phyloP scores from a whole-genome alignment of 1,284 basidiomycete genomes.

The Vanrija sp. region DNA sequence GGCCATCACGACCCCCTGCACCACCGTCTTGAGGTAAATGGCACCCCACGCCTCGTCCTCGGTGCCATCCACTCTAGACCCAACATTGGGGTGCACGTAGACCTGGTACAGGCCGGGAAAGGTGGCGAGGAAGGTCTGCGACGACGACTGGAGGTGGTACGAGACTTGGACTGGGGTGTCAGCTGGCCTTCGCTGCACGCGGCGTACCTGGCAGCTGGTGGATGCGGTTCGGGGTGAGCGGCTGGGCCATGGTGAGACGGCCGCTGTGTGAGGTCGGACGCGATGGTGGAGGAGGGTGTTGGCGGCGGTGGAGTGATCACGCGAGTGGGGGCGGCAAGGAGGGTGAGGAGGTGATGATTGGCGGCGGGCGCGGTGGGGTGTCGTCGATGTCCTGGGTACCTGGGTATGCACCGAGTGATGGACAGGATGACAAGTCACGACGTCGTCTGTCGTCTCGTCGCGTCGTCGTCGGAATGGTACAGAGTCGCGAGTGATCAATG shows the following conservation, averaged over 20 bases:
- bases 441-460: no score
- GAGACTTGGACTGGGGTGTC: conserved; percentile 35
- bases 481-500: no score
- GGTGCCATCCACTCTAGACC: conserved; percentile 16
- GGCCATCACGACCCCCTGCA: conserved; percentile 40
- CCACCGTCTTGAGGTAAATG: conserved; percentile 44
- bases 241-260: conserved; percentile 15
- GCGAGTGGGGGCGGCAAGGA: not conserved
- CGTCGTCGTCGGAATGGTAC: no score
- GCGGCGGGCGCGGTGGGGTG: no score
- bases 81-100: conserved; percentile 39
- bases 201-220: conserved; percentile 42
- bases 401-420: no score
- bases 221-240: conserved; percentile 39
- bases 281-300: not conserved
- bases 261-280: not conserved
- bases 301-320: no score
- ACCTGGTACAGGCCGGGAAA: conserved; percentile 39
- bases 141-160: conserved; percentile 38
- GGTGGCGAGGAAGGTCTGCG: conserved; percentile 35
- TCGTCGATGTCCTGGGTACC: no score
- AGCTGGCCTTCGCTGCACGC: not conserved
- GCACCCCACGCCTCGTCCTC: conserved; percentile 42
- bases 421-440: no score
- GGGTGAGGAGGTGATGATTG: not conserved